These are phyloP conservation scores for Penicillium digitatum DNA, from an alignment of 2,329 filamentous ascomycete species.

Conservation along the genomic window DNA sequence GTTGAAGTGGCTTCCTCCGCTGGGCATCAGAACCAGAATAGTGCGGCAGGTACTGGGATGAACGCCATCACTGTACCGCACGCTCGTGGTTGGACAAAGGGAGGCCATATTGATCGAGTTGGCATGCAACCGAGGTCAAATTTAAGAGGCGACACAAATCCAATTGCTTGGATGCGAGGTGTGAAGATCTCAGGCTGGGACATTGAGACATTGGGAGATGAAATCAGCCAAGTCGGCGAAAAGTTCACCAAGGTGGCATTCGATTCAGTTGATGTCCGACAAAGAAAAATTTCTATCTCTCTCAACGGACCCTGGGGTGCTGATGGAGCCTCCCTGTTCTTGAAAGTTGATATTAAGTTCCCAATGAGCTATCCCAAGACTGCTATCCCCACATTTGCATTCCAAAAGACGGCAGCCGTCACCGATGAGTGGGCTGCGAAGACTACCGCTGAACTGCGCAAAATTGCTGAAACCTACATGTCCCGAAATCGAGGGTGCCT, in stretches of 20 bases:
- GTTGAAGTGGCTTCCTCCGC: conserved; percentile 31
- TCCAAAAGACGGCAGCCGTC: conserved; percentile 57
- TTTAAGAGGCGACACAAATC: conserved; percentile 51
- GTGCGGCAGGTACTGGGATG: conserved; percentile 39
- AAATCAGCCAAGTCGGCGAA: conserved; percentile 58
- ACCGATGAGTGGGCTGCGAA: conserved; percentile 49
- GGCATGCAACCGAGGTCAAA: conserved; percentile 49
- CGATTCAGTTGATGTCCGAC: conserved; percentile 55
- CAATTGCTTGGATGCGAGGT: conserved; percentile 63
- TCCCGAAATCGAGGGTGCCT: conserved; percentile 53
- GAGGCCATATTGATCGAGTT: conserved; percentile 46
- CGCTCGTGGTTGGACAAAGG: conserved; percentile 46
- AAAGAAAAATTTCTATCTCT: conserved; percentile 53
- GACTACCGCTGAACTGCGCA: conserved; percentile 50
- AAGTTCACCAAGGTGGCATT: conserved; percentile 60
- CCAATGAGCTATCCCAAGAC: conserved; percentile 54
- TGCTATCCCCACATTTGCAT: conserved; percentile 49
- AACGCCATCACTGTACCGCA: conserved; percentile 52
- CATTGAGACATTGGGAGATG: conserved; percentile 55
- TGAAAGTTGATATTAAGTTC: conserved; percentile 57
- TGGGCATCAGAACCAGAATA: conserved; percentile 20
- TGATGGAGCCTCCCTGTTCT: conserved; percentile 50
- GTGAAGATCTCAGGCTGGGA: conserved; percentile 57
- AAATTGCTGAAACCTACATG: conserved; percentile 54
- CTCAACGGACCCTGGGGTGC: conserved; percentile 59